These are phyloP conservation scores for barrel medic (Medicago truncatula) DNA, from an alignment of 306 rosid genomes.

Conservation along the genomic window MtrunA17r5.0-ANR NC_053043.1:4165501-4166000, in stretches of 20 bases:
- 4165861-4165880: too few species aligned
- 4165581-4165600: slow-evolving; percentile 73
- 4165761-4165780: slow-evolving; percentile 55
- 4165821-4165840: background rate
- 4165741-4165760: slow-evolving; percentile 72
- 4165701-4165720: slow-evolving; percentile 82
- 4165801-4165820: background rate
- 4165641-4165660: slow-evolving; percentile 69
- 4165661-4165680: slow-evolving; percentile 72
- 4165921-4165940: background rate
- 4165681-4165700: slow-evolving; percentile 87
- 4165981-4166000: slow-evolving; percentile 29
- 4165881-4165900: background rate
- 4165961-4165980: background rate
- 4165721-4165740: slow-evolving; percentile 95
- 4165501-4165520: slow-evolving; percentile 74
- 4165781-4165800: slow-evolving; percentile 13
- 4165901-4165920: background rate
- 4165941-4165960: background rate
- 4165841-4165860: too few species aligned
- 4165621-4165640: slow-evolving; percentile 65
- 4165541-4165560: slow-evolving; percentile 63
- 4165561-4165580: slow-evolving; percentile 58
- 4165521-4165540: slow-evolving; percentile 69
- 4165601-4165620: slow-evolving; percentile 74